Percentiles rank a stretch among this genome's conserved stretches.
Conservation (phyloP, 148 eudicot genomes). For the Vaccinium macrocarpon region DNA sequence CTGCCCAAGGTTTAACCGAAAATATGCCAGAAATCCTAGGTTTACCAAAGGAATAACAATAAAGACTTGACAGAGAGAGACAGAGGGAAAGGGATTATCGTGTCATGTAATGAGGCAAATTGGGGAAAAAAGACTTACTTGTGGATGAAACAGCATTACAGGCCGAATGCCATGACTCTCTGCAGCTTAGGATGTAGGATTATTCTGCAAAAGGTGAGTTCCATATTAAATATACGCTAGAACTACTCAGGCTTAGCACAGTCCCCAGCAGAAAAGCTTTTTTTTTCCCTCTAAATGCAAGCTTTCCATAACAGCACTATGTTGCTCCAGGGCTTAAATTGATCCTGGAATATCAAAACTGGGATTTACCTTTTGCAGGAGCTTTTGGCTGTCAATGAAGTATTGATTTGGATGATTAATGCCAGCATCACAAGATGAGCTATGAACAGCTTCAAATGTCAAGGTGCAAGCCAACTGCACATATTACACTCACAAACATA, state of each 20-base stretch:
- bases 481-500: slow-evolving; percentile 14
- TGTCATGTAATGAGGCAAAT: background rate
- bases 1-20: background rate
- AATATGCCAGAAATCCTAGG: slow-evolving; percentile 3
- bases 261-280: too few species aligned
- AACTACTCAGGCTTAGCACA: background rate
- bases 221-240: background rate
- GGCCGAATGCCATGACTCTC: background rate
- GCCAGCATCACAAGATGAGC: slow-evolving; percentile 75
- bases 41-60: background rate
- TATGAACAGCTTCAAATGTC: slow-evolving; percentile 85
- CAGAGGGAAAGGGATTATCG: background rate
- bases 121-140: background rate
- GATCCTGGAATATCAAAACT: background rate
- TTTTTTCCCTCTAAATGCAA: background rate
- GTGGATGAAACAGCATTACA: slow-evolving; percentile 8
- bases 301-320: background rate
- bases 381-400: slow-evolving; percentile 74
- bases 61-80: background rate
- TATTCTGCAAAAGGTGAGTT: slow-evolving; percentile 15
- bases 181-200: slow-evolving; percentile 7
- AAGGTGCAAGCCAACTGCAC: slow-evolving; percentile 91
- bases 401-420: slow-evolving; percentile 92
- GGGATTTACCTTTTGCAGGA: slow-evolving; percentile 52
- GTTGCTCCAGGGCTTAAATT: background rate